Base-by-base conservation (phyloP, 2,329 filamentous ascomycete species). In the Dothiorella sarmentorum region DNA sequence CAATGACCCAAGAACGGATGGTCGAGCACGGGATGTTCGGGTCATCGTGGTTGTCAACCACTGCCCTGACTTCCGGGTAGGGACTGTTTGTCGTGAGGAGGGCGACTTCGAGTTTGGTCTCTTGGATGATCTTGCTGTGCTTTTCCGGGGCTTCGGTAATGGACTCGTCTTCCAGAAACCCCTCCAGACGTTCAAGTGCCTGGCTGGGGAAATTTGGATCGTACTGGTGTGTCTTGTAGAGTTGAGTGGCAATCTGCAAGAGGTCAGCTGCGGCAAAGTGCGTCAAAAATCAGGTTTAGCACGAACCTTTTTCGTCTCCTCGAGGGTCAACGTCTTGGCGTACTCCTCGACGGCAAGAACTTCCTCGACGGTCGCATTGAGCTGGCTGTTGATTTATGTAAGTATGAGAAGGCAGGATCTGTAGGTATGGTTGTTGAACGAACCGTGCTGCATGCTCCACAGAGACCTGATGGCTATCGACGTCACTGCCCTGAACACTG, bases 71-170 rank as follows among this genome's bases (percentile, higher is more conserved):
- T 49, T 63, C 61, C 4, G 61, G 27, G 13, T 63, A 63, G 4
- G 61, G 60, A 15, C 60, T 61, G 7, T 45, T 35, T 15, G 60
- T 80, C 42, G 76, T 81, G 61, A 82, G 80, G 53, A 83, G 72
- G 2, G 80, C 79, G 1, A 79, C 78, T 67, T 83, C 79, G 26
- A 82, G 71, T 66, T 81, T 82, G 76, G 82, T 82, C 68, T 81
- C 78, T 57, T 76, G 72, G 44, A 82, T 80, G 18, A 81, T 65
- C 9, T 77, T 72, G 60, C 74, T 71, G 61, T 82, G 72, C 62
- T 79, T 76, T 43, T 80, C 76, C 17, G 78, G 79, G 22, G 76
- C 71, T 56, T 68, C 64, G 52, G 78, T 75, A 31, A 80, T 65
- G 33, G 75, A 71, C 4, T 79, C 73, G 56, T 80, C 77, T 56